Base-by-base conservation (phyloP, 768 basidiomycete species). In the Xerocomellus intermedius region DNA sequence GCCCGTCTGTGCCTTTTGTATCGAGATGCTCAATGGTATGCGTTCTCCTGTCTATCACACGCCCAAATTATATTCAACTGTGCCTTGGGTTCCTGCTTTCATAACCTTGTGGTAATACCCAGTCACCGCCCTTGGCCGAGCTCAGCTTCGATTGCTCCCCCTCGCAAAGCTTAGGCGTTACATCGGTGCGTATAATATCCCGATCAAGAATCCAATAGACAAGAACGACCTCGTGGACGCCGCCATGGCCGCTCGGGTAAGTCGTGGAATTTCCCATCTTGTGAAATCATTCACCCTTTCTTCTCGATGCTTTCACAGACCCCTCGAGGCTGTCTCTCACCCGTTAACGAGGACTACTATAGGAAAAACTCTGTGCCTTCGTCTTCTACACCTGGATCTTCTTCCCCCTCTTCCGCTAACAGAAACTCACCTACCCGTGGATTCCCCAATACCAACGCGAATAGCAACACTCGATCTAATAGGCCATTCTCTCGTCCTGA, bases 181-280 rank as follows among this genome's bases (percentile, higher is more conserved):
- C 63, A 77, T 85, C 24, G 79, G 75, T 49, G 85, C 84, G 6
- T 92, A 92, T 59, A 81, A 83, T 52, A 87, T 92, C 60, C 72
- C 75, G 50, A 77, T 81, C 17, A 80, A 77, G 52, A 79, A 80
- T 45, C 81, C 84, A 2, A 75, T 90, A 16, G 90, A 92, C 68
- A 91, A 91, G 70, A 85, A 88, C 48, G 89, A 91, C 65, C 72
- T 91, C 42, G 82, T 91, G 37, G 85, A 89, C 48, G 81, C 76
- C 38, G 79, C 88, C 43, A 42, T 89, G 2, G 67, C 68, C 24
- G 71, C 70, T 39, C 69, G 65, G 64, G 89, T 89, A 64, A 50
- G 82, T 71, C 32, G n/a, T 17, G 38, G 41, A 14, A n/a, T 42
- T 19, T 8, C n/a, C 26, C 41, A 12, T 36, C 32, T 22, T 45